Conservation (phyloP, 1,139 yeast genomes). For the Hanseniaspora gamundiae region DNA sequence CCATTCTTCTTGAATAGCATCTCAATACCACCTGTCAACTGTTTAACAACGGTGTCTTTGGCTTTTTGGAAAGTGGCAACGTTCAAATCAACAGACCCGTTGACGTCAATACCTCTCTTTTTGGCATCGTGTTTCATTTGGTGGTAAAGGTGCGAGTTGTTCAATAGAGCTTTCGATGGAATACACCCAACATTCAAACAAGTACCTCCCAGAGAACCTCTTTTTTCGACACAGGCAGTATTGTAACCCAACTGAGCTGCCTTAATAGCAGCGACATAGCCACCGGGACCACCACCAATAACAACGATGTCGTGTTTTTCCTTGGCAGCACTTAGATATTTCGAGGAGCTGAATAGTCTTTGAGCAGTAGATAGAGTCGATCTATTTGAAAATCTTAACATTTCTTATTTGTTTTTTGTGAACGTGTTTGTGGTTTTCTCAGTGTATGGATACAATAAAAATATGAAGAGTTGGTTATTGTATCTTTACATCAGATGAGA, state of each 20-base stretch:
- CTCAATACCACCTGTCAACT: constrained; percentile 89
- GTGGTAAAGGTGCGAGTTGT: constrained; percentile 90
- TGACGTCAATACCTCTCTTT: constrained; percentile 80
- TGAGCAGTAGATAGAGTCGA: constrained; percentile 5
- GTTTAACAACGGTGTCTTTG: constrained; percentile 80
- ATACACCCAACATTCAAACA: constrained; percentile 98
- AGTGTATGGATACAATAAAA: too few species aligned
- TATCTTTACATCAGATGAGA: too few species aligned
- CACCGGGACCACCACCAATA: constrained; percentile 99
- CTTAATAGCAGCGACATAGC: constrained; percentile 95
- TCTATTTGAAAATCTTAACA: constrained; percentile 7
- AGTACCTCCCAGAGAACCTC: constrained; percentile 95
- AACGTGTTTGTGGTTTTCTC: neutral
- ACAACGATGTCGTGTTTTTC: constrained; percentile 82
- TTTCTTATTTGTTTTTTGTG: neutral
- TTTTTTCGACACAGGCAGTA: constrained; percentile 93
- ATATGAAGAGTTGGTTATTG: too few species aligned
- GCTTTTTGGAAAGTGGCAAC: constrained; percentile 77
- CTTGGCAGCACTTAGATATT: constrained; percentile 11
- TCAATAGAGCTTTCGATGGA: constrained; percentile 90
- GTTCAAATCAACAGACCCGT: constrained; percentile 61
- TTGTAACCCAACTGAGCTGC: constrained; percentile 93
- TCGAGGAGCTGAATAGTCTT: constrained; percentile 7
- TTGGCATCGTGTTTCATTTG: constrained; percentile 76
- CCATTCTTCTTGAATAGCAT: constrained; percentile 91